Conservation (phyloP, 768 basidiomycete species). For the Austroboletus festivus region DNA sequence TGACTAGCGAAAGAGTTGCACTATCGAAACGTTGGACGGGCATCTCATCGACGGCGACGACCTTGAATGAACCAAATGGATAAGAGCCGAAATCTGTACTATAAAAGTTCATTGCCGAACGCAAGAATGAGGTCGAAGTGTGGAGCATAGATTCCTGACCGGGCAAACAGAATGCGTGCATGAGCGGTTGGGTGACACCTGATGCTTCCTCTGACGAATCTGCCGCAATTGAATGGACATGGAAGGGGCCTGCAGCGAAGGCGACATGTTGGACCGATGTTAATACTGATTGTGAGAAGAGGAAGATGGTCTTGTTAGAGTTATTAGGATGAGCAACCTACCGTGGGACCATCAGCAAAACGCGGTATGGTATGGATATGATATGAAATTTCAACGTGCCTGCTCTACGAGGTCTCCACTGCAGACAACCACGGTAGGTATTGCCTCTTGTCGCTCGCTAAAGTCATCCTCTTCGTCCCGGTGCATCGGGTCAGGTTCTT, state of each 20-base stretch:
- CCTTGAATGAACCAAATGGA: constrained; percentile 91
- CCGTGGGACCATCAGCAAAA: constrained; percentile 7
- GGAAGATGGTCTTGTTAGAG: constrained; percentile 90
- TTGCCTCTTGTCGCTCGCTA: constrained; percentile 52
- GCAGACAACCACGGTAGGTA: constrained; percentile 84
- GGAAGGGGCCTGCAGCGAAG: constrained; percentile 94
- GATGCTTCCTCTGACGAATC: constrained; percentile 64
- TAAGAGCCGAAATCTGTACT: constrained; percentile 92
- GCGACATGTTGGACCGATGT: constrained; percentile 96
- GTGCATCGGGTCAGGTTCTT: constrained; percentile 42
- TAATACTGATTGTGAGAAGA: constrained; percentile 80
- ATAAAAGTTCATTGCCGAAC: constrained; percentile 90
- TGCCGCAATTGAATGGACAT: constrained; percentile 64
- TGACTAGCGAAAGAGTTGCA: constrained; percentile 77
- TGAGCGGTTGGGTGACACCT: constrained; percentile 63
- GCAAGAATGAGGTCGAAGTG: constrained; percentile 71
- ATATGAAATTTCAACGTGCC: constrained; percentile 42
- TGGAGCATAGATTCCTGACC: constrained; percentile 75
- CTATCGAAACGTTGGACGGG: constrained; percentile 79
- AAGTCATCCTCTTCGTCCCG: constrained; percentile 43
- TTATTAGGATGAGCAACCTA: constrained; percentile 92
- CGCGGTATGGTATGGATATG: constrained; percentile 2
- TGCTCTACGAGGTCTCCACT: constrained; percentile 96
- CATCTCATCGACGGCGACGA: constrained; percentile 91
- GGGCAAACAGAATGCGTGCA: constrained; percentile 91